Evolutionary conservation across 106 monocot species (phyloP), one percentile per base, ranked within the genome.

Genomic region (Ottelia alismoides): DNA sequence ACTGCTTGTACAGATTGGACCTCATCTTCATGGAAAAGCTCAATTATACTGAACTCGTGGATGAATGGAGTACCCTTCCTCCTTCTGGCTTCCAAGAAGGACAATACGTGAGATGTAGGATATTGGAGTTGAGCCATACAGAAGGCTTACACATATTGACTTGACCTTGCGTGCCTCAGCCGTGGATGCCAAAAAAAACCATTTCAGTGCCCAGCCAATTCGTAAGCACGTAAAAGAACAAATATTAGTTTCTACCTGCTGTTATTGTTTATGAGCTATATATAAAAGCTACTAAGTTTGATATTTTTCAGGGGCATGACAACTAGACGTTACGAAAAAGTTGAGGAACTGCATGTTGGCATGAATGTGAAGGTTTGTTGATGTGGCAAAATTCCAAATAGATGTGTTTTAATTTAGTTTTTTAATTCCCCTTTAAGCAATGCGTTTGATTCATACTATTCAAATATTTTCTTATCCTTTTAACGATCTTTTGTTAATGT

Each of bases 1-100:
- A 54, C 31, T 96, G n/a, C 63, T 85, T 56, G 85, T 96, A 26
- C 88, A 89, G 57, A 84, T 96, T 56, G 88, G 94, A 9, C 94
- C 88, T 51, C 94, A 89, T 68, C 68, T 81, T 20, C 58, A 65
- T 72, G 94, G 94, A 62, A 88, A 70, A 53, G 85, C 72, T 70
- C 84, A 96, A n/a, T 67, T 89, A 85, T 31, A 85, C 88, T 45
- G 94, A 96, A 69, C 57, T 96, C 44, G 28, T 53, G 20, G 85
- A 89, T 70, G 54, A 49, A 27, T 89, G 89, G 96, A 51, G 50
- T 1, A 21, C 65, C 29, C 43, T 82, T 45, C 96, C 89, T 19
- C 51, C 82, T 29, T 72, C 68, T 61, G 61, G 68, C 24, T 98
- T 75, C 44, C 30, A 81, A 2, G 88, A 98, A 65, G 82, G 85